Conservation (phyloP, 2,329 filamentous ascomycete species). For the Stylonectria norvegica region DNA sequence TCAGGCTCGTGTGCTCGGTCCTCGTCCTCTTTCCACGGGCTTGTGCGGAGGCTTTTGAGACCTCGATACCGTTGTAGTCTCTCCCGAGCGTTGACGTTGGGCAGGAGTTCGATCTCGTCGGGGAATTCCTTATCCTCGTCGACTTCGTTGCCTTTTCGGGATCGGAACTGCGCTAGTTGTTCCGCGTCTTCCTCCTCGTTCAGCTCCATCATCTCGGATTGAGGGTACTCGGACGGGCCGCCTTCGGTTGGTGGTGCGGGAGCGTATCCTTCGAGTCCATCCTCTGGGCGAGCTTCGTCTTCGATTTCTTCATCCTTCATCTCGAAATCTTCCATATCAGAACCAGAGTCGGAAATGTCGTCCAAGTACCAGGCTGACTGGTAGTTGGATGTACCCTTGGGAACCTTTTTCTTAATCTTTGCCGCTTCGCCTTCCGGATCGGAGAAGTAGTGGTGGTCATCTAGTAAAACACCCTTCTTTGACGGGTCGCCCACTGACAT, state of each 20-base stretch:
- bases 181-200: slow-evolving; percentile 77
- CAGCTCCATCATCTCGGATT: slow-evolving; percentile 87
- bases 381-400: slow-evolving; percentile 88
- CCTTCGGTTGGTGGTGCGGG: slow-evolving; percentile 69
- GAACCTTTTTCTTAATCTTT: slow-evolving; percentile 67
- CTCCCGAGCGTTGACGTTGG: slow-evolving; percentile 81
- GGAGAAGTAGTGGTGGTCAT: slow-evolving; percentile 97
- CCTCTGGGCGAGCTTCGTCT: slow-evolving; percentile 66
- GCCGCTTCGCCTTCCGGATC: slow-evolving; percentile 58
- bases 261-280: slow-evolving; percentile 71
- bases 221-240: slow-evolving; percentile 83
- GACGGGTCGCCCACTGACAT: slow-evolving; percentile 38
- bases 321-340: slow-evolving; percentile 70
- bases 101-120: slow-evolving; percentile 92
- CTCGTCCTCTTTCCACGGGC: slow-evolving; percentile 83
- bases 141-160: slow-evolving; percentile 72
- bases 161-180: slow-evolving; percentile 77
- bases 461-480: slow-evolving; percentile 85
- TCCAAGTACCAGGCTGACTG: slow-evolving; percentile 91
- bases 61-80: slow-evolving; percentile 83
- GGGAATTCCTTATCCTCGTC: slow-evolving; percentile 94
- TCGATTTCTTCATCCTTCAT: slow-evolving; percentile 56
- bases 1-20: slow-evolving; percentile 84
- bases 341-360: slow-evolving; percentile 78
- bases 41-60: slow-evolving; percentile 85